Conservation (phyloP, 2,329 filamentous ascomycete species). For the Penicillium sp. region DNA sequence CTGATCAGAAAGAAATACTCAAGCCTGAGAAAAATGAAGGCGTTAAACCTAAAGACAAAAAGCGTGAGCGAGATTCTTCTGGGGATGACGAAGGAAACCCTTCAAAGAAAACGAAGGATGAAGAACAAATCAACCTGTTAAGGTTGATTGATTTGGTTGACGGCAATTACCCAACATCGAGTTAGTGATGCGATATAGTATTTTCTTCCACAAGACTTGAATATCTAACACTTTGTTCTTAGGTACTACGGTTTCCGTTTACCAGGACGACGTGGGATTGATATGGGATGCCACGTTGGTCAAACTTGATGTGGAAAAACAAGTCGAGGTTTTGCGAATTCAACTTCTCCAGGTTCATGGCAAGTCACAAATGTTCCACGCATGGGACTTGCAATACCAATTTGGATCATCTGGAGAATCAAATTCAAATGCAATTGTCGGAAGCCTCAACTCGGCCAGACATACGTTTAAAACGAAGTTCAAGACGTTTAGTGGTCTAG, state of each 20-base stretch:
- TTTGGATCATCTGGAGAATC: not conserved
- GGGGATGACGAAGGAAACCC: not conserved
- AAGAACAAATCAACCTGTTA: not conserved
- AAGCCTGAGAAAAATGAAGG: not conserved
- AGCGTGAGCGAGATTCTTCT: slow-evolving; percentile 1
- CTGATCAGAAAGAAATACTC: not conserved
- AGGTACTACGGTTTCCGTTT: slow-evolving; percentile 3
- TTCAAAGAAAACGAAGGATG: slow-evolving; percentile 5
- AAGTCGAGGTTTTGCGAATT: not conserved
- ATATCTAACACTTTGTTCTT: not conserved
- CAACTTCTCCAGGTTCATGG: slow-evolving; percentile 9
- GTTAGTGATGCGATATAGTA: not conserved
- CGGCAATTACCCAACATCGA: not conserved
- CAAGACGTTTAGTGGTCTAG: not conserved
- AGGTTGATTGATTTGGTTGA: not conserved
- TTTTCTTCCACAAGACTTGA: not conserved
- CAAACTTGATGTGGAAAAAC: not conserved
- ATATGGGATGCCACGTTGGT: slow-evolving; percentile 17
- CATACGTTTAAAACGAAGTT: slow-evolving; percentile 2
- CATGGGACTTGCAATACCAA: not conserved
- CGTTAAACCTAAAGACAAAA: not conserved
- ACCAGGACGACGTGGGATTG: slow-evolving; percentile 8
- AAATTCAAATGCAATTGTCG: not conserved
- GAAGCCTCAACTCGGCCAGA: not conserved
- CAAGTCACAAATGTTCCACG: not conserved